Conservation (phyloP, 768 basidiomycete genomes). For the Lentinus brumalis region DNA sequence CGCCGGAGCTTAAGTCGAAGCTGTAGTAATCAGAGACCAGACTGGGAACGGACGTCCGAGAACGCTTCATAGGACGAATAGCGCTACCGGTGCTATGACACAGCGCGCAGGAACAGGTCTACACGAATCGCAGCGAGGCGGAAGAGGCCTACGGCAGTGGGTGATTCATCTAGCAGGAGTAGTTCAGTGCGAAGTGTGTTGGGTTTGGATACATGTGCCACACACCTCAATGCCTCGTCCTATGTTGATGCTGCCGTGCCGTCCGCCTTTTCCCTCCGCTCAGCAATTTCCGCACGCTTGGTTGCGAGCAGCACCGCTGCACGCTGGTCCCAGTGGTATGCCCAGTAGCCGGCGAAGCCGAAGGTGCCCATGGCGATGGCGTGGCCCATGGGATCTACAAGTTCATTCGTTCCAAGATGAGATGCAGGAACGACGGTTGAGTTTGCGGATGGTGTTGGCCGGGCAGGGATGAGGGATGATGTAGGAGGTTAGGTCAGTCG, state of each 20-base stretch:
- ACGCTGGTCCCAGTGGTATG: constrained; percentile 65
- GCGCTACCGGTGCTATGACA: neutral
- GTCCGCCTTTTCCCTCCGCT: constrained; percentile 41
- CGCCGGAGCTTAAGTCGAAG: too few relatives aligned
- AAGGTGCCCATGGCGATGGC: constrained; percentile 68
- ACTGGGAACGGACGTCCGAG: constrained; percentile 22
- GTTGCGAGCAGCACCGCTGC: constrained; percentile 60
- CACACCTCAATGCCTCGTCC: neutral
- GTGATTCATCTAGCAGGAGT: too few relatives aligned
- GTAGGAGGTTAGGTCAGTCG: neutral
- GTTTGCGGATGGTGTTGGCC: neutral
- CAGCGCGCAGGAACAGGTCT: neutral
- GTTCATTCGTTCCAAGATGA: neutral
- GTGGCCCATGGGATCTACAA: constrained; percentile 72
- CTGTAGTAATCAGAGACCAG: neutral
- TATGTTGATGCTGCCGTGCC: constrained; percentile 19
- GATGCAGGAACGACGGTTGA: neutral
- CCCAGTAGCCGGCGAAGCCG: constrained; percentile 76
- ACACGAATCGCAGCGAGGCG: neutral
- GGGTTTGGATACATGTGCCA: constrained; percentile 28
- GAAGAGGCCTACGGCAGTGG: neutral
- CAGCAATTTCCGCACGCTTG: constrained; percentile 62
- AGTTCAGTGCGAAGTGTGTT: too few relatives aligned
- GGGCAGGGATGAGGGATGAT: neutral
- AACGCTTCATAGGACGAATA: constrained; percentile 8